phyloP scores from a whole-genome alignment of 129 eudicot genomes.

The Pulicaria dysenterica region DNA sequence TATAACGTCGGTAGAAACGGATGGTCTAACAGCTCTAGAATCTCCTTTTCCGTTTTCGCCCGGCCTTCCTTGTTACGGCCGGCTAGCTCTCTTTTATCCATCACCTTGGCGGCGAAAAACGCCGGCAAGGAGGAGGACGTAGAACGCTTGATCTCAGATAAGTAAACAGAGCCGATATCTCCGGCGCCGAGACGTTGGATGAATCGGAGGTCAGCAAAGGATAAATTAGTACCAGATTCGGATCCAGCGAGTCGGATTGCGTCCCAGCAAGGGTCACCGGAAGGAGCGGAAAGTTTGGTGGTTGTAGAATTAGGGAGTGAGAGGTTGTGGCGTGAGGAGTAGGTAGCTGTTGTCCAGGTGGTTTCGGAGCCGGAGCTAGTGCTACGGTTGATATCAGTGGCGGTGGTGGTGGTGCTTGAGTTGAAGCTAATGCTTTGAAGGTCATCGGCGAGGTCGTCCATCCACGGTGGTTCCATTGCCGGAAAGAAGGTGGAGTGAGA shows the following conservation, averaged over 20 bases:
- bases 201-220: conserved; percentile 37
- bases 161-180: conserved; percentile 40
- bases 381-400: conserved; percentile 73
- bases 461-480: conserved; percentile 52
- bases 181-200: conserved; percentile 43
- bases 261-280: conserved; percentile 66
- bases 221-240: conserved; percentile 5
- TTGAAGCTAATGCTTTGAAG: conserved; percentile 92
- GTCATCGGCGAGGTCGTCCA: conserved; percentile 69
- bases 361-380: conserved; percentile 82
- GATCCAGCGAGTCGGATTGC: conserved; percentile 50
- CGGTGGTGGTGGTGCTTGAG: conserved; percentile 66
- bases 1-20: conserved; percentile 83
- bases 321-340: conserved; percentile 45
- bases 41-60: conserved; percentile 67
- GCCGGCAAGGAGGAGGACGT: conserved; percentile 23
- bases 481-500: conserved; percentile 11
- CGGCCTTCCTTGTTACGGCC: conserved; percentile 76
- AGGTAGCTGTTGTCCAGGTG: conserved; percentile 64
- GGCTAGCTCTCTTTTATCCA: conserved; percentile 71
- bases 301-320: conserved; percentile 11
- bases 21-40: conserved; percentile 71
- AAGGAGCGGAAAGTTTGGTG: conserved; percentile 37
- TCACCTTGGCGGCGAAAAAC: conserved; percentile 88
- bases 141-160: conserved; percentile 50